Evolutionary conservation across 805 yeast species (phyloP).

Genomic region (Nakazawaea ambrosiae): DNA sequence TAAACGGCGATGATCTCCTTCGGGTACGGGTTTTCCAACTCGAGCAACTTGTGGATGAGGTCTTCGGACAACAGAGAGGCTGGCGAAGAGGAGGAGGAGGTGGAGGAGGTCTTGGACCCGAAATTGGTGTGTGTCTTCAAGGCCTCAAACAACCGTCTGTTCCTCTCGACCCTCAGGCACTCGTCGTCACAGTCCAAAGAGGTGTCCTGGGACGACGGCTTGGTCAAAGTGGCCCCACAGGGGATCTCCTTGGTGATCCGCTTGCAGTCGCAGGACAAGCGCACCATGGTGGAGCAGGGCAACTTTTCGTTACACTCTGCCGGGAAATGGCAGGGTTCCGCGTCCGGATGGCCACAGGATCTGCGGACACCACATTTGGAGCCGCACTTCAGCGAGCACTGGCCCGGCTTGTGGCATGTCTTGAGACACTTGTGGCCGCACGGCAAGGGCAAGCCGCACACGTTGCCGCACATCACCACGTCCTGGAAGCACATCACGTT

Average conservation of each 20-base stretch:
- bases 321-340: slow-evolving; percentile 53
- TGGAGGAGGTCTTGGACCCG: slow-evolving; percentile 2
- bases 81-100: slow-evolving; percentile 2
- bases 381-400: slow-evolving; percentile 55
- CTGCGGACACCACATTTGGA: slow-evolving; percentile 49
- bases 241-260: slow-evolving; percentile 35
- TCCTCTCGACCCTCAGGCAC: slow-evolving; percentile 57
- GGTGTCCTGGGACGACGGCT: slow-evolving; percentile 27
- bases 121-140: slow-evolving; percentile 31
- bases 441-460: slow-evolving; percentile 45
- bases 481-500: slow-evolving; percentile 67
- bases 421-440: slow-evolving; percentile 51
- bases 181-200: slow-evolving; percentile 59
- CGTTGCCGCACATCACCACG: slow-evolving; percentile 60
- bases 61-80: slow-evolving; percentile 14
- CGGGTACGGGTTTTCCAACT: slow-evolving; percentile 31
- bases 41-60: slow-evolving; percentile 17
- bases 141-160: slow-evolving; percentile 55
- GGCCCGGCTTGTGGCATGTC: slow-evolving; percentile 49
- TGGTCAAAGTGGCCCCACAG: slow-evolving; percentile 48
- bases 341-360: slow-evolving; percentile 67
- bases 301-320: slow-evolving; percentile 42
- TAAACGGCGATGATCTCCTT: slow-evolving; percentile 41
- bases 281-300: slow-evolving; percentile 46
- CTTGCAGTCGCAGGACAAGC: slow-evolving; percentile 60